Evolutionary conservation across 1,284 basidiomycete species (phyloP).

Genomic region (Anthracocystis panici-leucophaei): DNA sequence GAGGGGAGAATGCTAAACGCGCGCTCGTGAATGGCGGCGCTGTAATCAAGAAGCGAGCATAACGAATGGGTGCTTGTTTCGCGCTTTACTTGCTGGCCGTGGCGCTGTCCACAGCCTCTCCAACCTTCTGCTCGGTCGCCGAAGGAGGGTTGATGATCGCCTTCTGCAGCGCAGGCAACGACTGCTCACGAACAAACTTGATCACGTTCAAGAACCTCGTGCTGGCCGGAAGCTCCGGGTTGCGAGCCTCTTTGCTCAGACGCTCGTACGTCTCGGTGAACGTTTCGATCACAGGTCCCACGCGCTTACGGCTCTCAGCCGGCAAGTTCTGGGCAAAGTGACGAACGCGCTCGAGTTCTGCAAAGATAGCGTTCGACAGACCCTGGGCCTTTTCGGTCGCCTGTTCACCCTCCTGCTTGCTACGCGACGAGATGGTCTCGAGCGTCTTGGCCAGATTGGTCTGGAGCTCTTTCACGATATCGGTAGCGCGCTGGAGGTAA

Average conservation of each 20-base stretch:
- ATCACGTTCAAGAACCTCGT: constrained; percentile 62
- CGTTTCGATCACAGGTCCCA: constrained; percentile 63
- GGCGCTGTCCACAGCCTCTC: constrained; percentile 13
- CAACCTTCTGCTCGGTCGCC: constrained; percentile 19
- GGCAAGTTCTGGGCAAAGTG: constrained; percentile 61
- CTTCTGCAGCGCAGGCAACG: constrained; percentile 66
- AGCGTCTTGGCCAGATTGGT: constrained; percentile 58
- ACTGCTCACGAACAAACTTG: constrained; percentile 63
- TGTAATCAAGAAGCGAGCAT: background rate
- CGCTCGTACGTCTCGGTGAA: constrained; percentile 65
- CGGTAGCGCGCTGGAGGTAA: constrained; percentile 60
- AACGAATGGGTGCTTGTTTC: background rate
- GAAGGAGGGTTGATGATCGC: constrained; percentile 48
- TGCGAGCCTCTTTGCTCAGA: constrained; percentile 61
- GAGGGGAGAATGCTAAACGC: background rate
- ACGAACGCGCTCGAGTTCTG: constrained; percentile 65
- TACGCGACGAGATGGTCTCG: constrained; percentile 54
- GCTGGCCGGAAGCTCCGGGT: constrained; percentile 56
- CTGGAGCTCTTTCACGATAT: constrained; percentile 62
- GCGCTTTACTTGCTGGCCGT: constrained; percentile 20
- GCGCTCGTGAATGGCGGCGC: background rate
- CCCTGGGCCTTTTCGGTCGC: constrained; percentile 63
- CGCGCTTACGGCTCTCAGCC: constrained; percentile 63
- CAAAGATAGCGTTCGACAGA: constrained; percentile 61
- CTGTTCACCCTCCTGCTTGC: constrained; percentile 59